Base-by-base conservation (phyloP, 2,329 filamentous ascomycete genomes). In the Didymella glomerata region DNA sequence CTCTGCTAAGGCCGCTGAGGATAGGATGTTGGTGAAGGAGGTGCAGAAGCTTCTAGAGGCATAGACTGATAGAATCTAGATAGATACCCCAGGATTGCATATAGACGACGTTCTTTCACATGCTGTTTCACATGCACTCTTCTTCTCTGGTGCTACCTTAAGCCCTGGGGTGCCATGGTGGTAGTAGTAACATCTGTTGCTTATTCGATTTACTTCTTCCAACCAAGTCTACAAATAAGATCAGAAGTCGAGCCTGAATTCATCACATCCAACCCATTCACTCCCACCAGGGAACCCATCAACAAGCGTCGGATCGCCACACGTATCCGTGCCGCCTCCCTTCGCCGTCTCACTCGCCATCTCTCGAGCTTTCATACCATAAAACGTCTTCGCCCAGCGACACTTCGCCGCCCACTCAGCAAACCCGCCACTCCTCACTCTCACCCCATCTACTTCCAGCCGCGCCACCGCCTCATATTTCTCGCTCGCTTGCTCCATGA, bases 21-120 rank as follows among this genome's bases (percentile, higher is more conserved):
- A 70, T 32, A 63, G 73, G 7, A 69, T 79, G 59, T 60, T 76
- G 32, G 64, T 75, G 4, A 74, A 68, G 53, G 77, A 77, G 45
- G 69, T 79, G 2, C 74, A 63, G 68, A 66, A 57, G 52, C 72
- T 70, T 67, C 66, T 70, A 18, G 69, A 75, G 13, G 59, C 54
- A 11, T 73, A 66, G 57, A 54, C 1, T 1, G 30, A 14, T 32
- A 41, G 14, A 27, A 18, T 27, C 28, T 47, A 54, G 32, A 59
- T 25, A 50, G 25, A 59, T 59, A 59, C 56, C 46, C 55, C 48
- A 34, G 25, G 27, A 48, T 49, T 50, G 30, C 54, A 48, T 50
- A n/a, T 59, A 49, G 38, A 53, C 18, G 11, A 34, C 10, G 22
- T 20, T 27, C 2, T 24, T 41, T 7, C 38, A 41, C 24, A 14